phyloP scores from a whole-genome alignment of 2,329 filamentous ascomycete species.

The Dactylonectria estremocensis region DNA sequence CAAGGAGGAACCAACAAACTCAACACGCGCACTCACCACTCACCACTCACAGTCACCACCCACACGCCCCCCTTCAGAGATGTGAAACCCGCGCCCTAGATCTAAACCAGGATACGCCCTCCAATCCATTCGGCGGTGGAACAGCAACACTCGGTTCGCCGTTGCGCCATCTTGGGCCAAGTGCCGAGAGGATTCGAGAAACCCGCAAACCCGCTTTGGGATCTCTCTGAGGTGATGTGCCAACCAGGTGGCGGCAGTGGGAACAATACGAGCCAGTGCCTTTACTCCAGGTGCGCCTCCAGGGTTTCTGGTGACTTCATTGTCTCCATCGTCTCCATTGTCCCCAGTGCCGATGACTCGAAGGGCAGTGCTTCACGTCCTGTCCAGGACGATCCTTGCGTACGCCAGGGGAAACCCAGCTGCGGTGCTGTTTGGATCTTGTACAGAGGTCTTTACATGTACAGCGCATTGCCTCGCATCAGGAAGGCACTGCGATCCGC shows the following conservation, averaged over 20 bases:
- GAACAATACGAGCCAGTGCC: not conserved
- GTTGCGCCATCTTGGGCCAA: slow-evolving; percentile 41
- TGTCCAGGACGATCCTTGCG: slow-evolving; percentile 4
- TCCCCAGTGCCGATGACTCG: not conserved
- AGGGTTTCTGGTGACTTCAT: too few relatives aligned
- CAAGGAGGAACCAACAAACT: slow-evolving; percentile 26
- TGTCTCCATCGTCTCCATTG: too few relatives aligned
- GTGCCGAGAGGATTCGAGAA: slow-evolving; percentile 32
- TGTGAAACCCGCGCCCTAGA: slow-evolving; percentile 39
- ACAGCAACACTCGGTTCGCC: slow-evolving; percentile 31
- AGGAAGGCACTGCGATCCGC: slow-evolving; percentile 7
- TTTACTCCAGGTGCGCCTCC: not conserved
- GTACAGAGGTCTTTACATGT: slow-evolving; percentile 6
- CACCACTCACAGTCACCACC: slow-evolving; percentile 11
- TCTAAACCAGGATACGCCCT: slow-evolving; percentile 41
- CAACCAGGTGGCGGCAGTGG: slow-evolving; percentile 5
- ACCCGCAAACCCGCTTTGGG: slow-evolving; percentile 20
- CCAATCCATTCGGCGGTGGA: slow-evolving; percentile 27
- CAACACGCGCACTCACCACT: too few relatives aligned
- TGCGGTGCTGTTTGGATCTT: not conserved
- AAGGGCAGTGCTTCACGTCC: slow-evolving; percentile 9
- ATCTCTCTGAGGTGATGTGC: slow-evolving; percentile 11
- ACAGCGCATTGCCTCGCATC: slow-evolving; percentile 18
- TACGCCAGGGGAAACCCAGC: not conserved
- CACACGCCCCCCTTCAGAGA: slow-evolving; percentile 30